These are phyloP conservation scores for Phytopythium kandeliae DNA, from an alignment of 352 stramenopile species.

Conservation along the genomic window DNA sequence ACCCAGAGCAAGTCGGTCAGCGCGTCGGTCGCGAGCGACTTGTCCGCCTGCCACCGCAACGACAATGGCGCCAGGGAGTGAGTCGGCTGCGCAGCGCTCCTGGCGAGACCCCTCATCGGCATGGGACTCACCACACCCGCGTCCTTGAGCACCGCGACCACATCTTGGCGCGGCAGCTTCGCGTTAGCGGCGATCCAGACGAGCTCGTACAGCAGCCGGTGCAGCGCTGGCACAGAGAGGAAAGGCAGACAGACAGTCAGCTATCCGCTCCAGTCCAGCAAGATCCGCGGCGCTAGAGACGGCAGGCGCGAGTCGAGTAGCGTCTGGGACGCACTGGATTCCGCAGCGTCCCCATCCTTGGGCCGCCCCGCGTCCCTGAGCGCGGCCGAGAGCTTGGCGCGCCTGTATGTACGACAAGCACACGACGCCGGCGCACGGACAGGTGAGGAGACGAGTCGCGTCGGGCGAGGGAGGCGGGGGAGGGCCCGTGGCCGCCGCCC, in stretches of 20 bases:
- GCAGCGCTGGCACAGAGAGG: slow-evolving; percentile 23
- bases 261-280: no score
- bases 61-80: background rate
- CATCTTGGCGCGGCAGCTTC: slow-evolving; percentile 67
- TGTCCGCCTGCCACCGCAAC: slow-evolving; percentile 13
- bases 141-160: slow-evolving; percentile 67
- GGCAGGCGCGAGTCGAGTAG: no score
- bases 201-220: slow-evolving; percentile 73
- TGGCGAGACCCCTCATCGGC: no score
- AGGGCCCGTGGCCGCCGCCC: no score
- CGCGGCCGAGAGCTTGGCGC: slow-evolving; percentile 27
- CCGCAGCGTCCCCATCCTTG: background rate
- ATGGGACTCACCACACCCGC: slow-evolving; percentile 35
- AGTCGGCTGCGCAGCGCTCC: background rate
- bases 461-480: no score
- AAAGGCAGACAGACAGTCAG: background rate
- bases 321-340: background rate
- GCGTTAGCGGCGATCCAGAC: slow-evolving; percentile 65
- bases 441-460: background rate
- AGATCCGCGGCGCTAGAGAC: no score
- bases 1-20: slow-evolving; percentile 73
- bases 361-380: slow-evolving; percentile 20
- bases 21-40: slow-evolving; percentile 35
- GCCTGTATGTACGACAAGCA: slow-evolving; percentile 14
- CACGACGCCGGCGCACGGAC: background rate